Evolutionary conservation across 2,329 filamentous ascomycete genomes (phyloP).

Genomic region (Beauveria australis): DNA sequence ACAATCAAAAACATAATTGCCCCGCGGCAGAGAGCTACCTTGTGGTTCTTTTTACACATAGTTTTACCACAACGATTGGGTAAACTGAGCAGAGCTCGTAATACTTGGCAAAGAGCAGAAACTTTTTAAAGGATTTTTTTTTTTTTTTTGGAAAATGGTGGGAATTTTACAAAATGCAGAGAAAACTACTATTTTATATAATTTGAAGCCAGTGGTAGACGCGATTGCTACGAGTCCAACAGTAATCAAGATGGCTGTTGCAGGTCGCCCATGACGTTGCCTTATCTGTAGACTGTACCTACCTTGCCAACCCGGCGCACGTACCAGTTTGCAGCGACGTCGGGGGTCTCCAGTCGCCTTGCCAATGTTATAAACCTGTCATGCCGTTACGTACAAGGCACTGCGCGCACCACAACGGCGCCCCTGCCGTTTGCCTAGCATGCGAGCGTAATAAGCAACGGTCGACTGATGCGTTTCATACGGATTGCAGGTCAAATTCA

Average conservation of each 20-base stretch:
- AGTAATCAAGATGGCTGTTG: neutral
- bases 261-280: neutral
- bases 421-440: neutral
- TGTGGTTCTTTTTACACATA: conserved; percentile 12
- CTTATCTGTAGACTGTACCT: too few species aligned
- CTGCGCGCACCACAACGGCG: neutral
- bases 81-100: neutral
- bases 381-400: conserved; percentile 8
- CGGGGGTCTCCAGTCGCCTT: neutral
- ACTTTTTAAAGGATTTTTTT: neutral
- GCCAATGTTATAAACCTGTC: neutral
- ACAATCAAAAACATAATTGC: conserved; percentile 8
- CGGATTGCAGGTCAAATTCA: neutral
- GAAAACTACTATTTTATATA: neutral
- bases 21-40: conserved; percentile 4
- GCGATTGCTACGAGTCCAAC: neutral
- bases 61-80: conserved; percentile 7
- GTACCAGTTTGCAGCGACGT: neutral
- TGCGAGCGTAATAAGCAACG: neutral
- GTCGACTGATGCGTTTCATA: neutral
- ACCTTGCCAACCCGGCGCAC: too few species aligned
- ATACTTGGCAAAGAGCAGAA: neutral
- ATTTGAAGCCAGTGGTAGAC: neutral
- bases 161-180: too few species aligned
- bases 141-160: too few species aligned